Percentiles rank a stretch among this genome's conserved stretches.
These are phyloP conservation scores for Aspergillus pseudoterreus DNA, from an alignment of 2,329 filamentous ascomycete species.

Conservation along the genomic window DNA sequence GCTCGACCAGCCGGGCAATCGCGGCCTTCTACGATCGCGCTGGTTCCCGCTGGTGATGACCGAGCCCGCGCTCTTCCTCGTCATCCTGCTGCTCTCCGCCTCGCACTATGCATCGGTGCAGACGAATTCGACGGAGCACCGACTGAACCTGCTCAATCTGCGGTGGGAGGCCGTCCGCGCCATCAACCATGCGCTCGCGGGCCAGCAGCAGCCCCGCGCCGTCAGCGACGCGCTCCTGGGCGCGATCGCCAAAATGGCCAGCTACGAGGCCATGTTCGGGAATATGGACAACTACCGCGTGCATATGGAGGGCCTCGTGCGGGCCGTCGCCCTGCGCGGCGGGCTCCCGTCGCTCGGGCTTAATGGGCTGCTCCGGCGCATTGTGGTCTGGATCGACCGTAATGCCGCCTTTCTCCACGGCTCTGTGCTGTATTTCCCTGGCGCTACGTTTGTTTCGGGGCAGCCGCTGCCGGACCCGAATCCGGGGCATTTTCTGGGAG, in stretches of 20 bases:
- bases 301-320: slow-evolving; percentile 47
- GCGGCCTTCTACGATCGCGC: slow-evolving; percentile 33
- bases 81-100: slow-evolving; percentile 41
- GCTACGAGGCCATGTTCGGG: slow-evolving; percentile 52
- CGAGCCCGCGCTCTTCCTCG: slow-evolving; percentile 38
- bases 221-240: slow-evolving; percentile 45
- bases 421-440: slow-evolving; percentile 30
- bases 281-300: slow-evolving; percentile 39
- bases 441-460: slow-evolving; percentile 23
- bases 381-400: slow-evolving; percentile 49
- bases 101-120: slow-evolving; percentile 37
- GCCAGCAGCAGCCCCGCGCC: slow-evolving; percentile 20
- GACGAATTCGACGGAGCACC: slow-evolving; percentile 13
- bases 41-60: slow-evolving; percentile 44
- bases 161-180: slow-evolving; percentile 43
- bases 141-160: slow-evolving; percentile 37
- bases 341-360: slow-evolving; percentile 44
- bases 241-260: slow-evolving; percentile 51
- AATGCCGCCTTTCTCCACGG: slow-evolving; percentile 39
- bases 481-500: slow-evolving; percentile 31
- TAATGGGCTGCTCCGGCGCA: slow-evolving; percentile 44
- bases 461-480: slow-evolving; percentile 26
- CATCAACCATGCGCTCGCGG: slow-evolving; percentile 41
- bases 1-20: slow-evolving; percentile 32
- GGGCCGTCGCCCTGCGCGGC: slow-evolving; percentile 44